Base-by-base conservation (phyloP, 2,329 filamentous ascomycete genomes). In the Trichoderma sp. region DNA sequence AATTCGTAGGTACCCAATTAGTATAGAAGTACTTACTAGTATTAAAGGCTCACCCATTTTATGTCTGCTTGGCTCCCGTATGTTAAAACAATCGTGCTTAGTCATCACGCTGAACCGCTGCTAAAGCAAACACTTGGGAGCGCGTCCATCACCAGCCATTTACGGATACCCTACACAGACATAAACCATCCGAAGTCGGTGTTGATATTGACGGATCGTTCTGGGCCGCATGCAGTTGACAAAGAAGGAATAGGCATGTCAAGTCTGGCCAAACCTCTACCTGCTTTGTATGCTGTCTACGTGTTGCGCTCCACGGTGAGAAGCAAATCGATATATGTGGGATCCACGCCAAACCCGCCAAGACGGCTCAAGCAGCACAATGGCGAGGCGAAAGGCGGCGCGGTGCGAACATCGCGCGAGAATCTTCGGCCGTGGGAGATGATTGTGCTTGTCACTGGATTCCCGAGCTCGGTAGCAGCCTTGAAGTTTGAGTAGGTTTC, bases 261-360 rank as follows among this genome's bases (percentile, higher is more conserved):
- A 14, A 76, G 78, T 43, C 74, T 82, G 58, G 71, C 78, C 27
- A 87, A 84, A 73, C 89, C 85, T 0, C 93, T 98, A 27, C 95
- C 95, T 11, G 90, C 94, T 1, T 91, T 97, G 72, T 98, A 98
- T 77, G 93, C 92, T 73, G 96, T 96, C 77, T 98, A 99, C 78
- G 87, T 98, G 19, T 87, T 98, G 43, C 91, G 94, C 24, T 97
- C 95, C 0, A 94, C 90, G 0, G 86, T 94, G 11, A 86, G 88
- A 57, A 89, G 89, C 76, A 85, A 87, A 33, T 88, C 87, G 2
- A 85, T 95, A 33, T 99, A 99, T 79, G 91, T 98, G 67, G 96
- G 96, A 65, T 97, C 93, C 55, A 98, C 96, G 0, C 94, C 94
- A 0, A 89, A 97, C 76, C 95, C 96, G 53, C 89, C 89, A 1